Percentiles rank a stretch among this genome's conserved stretches.
Evolutionary conservation across 192 early-diverging fungal genomes (phyloP).

Genomic region (Coemansia sp.): DNA sequence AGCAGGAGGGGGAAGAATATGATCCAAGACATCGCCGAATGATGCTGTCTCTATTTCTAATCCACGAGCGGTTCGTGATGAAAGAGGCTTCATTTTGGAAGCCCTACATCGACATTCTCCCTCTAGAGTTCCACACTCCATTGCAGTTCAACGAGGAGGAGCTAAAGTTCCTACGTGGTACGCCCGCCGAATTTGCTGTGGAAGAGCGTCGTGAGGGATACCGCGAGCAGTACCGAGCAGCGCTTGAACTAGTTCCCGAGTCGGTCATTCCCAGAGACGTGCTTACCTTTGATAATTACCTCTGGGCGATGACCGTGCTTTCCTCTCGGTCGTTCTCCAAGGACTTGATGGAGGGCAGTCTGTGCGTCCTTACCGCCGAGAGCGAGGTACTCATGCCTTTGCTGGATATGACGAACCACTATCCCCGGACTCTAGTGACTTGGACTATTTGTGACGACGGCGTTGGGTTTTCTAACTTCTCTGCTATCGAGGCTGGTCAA

Average conservation of each 20-base stretch:
- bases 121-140: conserved; percentile 59
- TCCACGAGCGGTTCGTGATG: conserved; percentile 49
- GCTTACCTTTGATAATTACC: conserved; percentile 58
- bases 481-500: conserved; percentile 36
- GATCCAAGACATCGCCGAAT: conserved; percentile 14
- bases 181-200: conserved; percentile 57
- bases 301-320: conserved; percentile 62
- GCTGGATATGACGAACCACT: conserved; percentile 69
- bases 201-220: conserved; percentile 46
- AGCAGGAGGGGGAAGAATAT: not conserved
- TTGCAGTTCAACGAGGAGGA: conserved; percentile 58
- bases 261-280: conserved; percentile 10
- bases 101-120: conserved; percentile 66
- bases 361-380: conserved; percentile 12
- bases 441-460: conserved; percentile 52
- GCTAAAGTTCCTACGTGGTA: conserved; percentile 53
- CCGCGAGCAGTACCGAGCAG: conserved; percentile 33
- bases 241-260: conserved; percentile 15
- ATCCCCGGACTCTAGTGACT: conserved; percentile 58
- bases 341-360: conserved; percentile 52
- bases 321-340: conserved; percentile 66
- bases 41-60: conserved; percentile 59
- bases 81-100: conserved; percentile 56
- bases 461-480: conserved; percentile 53
- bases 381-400: conserved; percentile 62